Conservation (phyloP, 345 rosid genomes). For the Noccaea caerulescens region DNA sequence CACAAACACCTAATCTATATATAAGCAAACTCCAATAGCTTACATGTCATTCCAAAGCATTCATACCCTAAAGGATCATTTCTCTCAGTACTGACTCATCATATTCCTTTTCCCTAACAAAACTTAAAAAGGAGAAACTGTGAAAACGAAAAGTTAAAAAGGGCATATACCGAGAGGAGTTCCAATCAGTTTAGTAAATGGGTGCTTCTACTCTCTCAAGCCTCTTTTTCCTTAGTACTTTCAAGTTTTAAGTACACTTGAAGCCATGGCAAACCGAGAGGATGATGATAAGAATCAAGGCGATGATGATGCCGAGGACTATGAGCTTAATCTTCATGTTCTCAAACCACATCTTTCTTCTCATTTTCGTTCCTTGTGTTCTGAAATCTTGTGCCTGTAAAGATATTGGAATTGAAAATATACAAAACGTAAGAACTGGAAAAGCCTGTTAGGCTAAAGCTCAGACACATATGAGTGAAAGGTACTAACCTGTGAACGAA, state of each 20-base stretch:
- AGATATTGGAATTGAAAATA: neutral
- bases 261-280: conserved; percentile 63
- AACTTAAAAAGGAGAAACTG: neutral
- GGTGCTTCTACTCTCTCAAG: neutral
- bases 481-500: conserved; percentile 64
- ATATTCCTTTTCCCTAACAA: conserved; percentile 17
- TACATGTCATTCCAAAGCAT: conserved; percentile 17
- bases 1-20: conserved; percentile 21
- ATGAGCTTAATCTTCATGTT: conserved; percentile 84
- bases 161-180: conserved; percentile 1
- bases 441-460: neutral
- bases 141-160: neutral
- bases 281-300: conserved; percentile 65
- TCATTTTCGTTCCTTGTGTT: conserved; percentile 69
- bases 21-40: conserved; percentile 22
- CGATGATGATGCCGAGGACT: conserved; percentile 61
- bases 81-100: conserved; percentile 7
- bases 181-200: conserved; percentile 8
- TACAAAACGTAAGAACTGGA: neutral
- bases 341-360: conserved; percentile 78
- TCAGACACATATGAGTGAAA: conserved; percentile 9
- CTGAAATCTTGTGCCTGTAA: conserved; percentile 78
- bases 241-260: conserved; percentile 49
- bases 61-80: conserved; percentile 19
- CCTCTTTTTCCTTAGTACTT: neutral